Conservation (phyloP, 441 rosid species). For the Aquilaria agallochum region DNA sequence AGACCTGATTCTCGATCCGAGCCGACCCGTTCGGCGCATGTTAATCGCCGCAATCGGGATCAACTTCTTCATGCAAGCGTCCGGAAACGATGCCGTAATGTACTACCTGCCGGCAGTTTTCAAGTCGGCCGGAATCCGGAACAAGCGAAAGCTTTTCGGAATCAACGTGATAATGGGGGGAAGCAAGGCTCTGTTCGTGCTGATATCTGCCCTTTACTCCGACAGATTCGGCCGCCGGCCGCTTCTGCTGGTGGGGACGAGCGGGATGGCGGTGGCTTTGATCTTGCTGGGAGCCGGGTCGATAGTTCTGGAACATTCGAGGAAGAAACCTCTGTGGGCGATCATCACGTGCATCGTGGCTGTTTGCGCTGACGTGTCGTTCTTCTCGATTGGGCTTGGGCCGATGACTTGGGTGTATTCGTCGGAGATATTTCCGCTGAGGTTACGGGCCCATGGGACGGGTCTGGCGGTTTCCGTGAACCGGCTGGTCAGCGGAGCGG, state of each 20-base stretch:
- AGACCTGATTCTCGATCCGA: conserved; percentile 37
- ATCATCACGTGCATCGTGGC: conserved; percentile 28
- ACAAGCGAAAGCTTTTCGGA: conserved; percentile 34
- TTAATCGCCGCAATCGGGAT: conserved; percentile 52
- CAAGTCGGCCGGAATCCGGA: conserved; percentile 42
- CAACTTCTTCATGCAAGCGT: conserved; percentile 77
- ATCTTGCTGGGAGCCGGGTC: conserved; percentile 47
- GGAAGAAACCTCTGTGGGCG: conserved; percentile 36
- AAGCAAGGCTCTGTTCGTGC: conserved; percentile 38
- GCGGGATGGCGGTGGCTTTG: conserved; percentile 42
- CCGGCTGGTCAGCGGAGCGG: conserved; percentile 52
- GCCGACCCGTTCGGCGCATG: conserved; percentile 41
- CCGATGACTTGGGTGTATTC: conserved; percentile 62
- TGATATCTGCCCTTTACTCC: conserved; percentile 41
- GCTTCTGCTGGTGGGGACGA: conserved; percentile 44
- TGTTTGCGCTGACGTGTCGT: conserved; percentile 41
- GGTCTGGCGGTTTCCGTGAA: conserved; percentile 56
- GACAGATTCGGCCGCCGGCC: conserved; percentile 65
- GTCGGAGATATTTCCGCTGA: conserved; percentile 47
- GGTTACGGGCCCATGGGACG: conserved; percentile 53
- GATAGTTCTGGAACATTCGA: conserved; percentile 26
- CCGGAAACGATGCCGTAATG: conserved; percentile 69
- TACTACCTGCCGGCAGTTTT: conserved; percentile 58
- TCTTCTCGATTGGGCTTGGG: conserved; percentile 61
- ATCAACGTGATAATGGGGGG: conserved; percentile 52